phyloP scores from a whole-genome alignment of 108 stramenopile genomes.

The Skeletonema potamos region DNA sequence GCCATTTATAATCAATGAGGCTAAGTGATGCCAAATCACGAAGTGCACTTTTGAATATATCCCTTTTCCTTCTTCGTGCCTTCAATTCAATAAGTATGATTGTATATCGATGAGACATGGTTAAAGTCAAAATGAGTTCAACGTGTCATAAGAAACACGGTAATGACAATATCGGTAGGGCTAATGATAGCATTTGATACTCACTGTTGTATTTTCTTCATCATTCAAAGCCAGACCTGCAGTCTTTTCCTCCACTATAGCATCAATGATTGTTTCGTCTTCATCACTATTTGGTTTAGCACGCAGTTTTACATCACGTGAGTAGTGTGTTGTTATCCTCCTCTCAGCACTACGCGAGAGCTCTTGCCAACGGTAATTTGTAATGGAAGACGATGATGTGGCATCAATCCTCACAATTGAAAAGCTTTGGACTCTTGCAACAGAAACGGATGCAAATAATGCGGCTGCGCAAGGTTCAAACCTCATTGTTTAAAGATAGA shows the following conservation, averaged over 20 bases:
- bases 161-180: background rate
- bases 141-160: background rate
- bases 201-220: conserved; percentile 29
- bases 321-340: background rate
- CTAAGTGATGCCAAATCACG: conserved; percentile 63
- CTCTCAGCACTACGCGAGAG: background rate
- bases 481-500: background rate
- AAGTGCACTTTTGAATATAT: conserved; percentile 44
- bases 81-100: background rate
- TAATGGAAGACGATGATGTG: background rate
- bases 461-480: background rate
- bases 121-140: too few species aligned
- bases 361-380: background rate
- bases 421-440: background rate
- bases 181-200: background rate
- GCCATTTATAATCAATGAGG: conserved; percentile 81
- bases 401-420: background rate
- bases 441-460: background rate
- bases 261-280: conserved; percentile 23
- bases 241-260: conserved; percentile 36
- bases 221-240: conserved; percentile 24
- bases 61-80: conserved; percentile 30
- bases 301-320: background rate
- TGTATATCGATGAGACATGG: background rate
- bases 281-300: conserved; percentile 7